Percentiles rank a stretch among this genome's conserved stretches.
Conservation (phyloP, 2,329 filamentous ascomycete genomes). For the Stemphylium vesicarium region DNA sequence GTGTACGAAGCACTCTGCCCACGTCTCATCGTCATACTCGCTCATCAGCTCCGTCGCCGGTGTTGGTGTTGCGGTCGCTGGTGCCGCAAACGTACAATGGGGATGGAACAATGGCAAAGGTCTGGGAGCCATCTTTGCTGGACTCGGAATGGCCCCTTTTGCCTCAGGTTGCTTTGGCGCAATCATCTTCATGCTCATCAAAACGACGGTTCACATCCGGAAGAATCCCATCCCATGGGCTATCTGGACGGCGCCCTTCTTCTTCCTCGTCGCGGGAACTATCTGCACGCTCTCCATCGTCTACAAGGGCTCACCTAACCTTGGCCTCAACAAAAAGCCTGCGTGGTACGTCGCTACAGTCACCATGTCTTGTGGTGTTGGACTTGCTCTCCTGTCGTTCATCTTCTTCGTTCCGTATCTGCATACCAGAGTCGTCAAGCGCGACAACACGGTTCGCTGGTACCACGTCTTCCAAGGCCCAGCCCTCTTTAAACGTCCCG, state of each 20-base stretch:
- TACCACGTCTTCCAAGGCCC: slow-evolving; percentile 69
- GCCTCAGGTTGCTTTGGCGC: slow-evolving; percentile 71
- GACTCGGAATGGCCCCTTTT: slow-evolving; percentile 72
- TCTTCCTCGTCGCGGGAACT: slow-evolving; percentile 77
- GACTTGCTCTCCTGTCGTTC: slow-evolving; percentile 64
- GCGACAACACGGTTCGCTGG: slow-evolving; percentile 69
- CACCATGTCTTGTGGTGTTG: slow-evolving; percentile 68
- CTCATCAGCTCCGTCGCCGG: slow-evolving; percentile 57
- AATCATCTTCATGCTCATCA: slow-evolving; percentile 75
- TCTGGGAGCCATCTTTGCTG: slow-evolving; percentile 67
- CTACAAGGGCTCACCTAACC: slow-evolving; percentile 78
- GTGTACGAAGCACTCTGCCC: slow-evolving; percentile 75
- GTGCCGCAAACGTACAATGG: slow-evolving; percentile 63
- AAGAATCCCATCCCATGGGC: slow-evolving; percentile 75
- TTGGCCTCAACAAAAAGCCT: slow-evolving; percentile 70
- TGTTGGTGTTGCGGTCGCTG: slow-evolving; percentile 62
- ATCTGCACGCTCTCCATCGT: slow-evolving; percentile 79
- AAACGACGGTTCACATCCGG: slow-evolving; percentile 72
- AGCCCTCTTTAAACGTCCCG: slow-evolving; percentile 61
- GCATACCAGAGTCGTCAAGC: slow-evolving; percentile 70
- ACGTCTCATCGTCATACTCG: slow-evolving; percentile 65
- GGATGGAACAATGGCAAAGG: slow-evolving; percentile 69
- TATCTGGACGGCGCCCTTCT: slow-evolving; percentile 74
- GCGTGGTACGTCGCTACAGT: slow-evolving; percentile 71
- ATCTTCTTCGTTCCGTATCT: slow-evolving; percentile 78